These are phyloP conservation scores for Elaeagnus macrophylla DNA, from an alignment of 306 rosid species.

Conservation along the genomic window DNA sequence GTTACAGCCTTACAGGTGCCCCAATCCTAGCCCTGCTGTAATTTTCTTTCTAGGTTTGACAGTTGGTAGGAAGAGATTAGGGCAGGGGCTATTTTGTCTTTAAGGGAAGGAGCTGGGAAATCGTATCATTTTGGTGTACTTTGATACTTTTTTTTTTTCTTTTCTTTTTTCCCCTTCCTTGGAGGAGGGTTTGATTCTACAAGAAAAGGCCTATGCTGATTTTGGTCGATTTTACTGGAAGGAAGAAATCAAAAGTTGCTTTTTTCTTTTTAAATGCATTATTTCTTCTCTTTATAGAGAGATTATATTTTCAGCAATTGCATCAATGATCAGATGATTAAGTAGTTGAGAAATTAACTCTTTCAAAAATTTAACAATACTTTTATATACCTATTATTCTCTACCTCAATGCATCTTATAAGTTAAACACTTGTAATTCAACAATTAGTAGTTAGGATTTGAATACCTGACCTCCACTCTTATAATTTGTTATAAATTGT, in stretches of 20 bases:
- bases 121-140: slow-evolving; percentile 40
- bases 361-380: too few relatives aligned
- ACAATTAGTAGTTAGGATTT: too few relatives aligned
- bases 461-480: too few relatives aligned
- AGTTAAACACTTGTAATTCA: too few relatives aligned
- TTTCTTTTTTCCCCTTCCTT: slow-evolving; percentile 5
- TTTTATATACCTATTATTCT: too few relatives aligned
- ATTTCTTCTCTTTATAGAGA: too few relatives aligned
- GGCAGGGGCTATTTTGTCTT: slow-evolving; percentile 51
- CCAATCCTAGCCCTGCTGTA: slow-evolving; percentile 52
- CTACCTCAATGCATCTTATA: too few relatives aligned
- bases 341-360: too few relatives aligned
- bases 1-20: slow-evolving; percentile 50
- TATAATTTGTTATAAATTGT: too few relatives aligned
- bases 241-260: slow-evolving; percentile 24
- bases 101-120: slow-evolving; percentile 44
- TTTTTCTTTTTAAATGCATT: too few relatives aligned
- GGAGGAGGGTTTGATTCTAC: slow-evolving; percentile 53
- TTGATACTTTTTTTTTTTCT: slow-evolving; percentile 39
- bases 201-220: slow-evolving; percentile 57
- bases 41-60: slow-evolving; percentile 47
- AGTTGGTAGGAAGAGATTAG: slow-evolving; percentile 23
- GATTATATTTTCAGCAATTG: too few relatives aligned
- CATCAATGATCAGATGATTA: too few relatives aligned
- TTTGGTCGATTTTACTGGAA: slow-evolving; percentile 51